Evolutionary conservation across 2,329 filamentous ascomycete genomes (phyloP).

Genomic region (Pleoardoris graminearum): DNA sequence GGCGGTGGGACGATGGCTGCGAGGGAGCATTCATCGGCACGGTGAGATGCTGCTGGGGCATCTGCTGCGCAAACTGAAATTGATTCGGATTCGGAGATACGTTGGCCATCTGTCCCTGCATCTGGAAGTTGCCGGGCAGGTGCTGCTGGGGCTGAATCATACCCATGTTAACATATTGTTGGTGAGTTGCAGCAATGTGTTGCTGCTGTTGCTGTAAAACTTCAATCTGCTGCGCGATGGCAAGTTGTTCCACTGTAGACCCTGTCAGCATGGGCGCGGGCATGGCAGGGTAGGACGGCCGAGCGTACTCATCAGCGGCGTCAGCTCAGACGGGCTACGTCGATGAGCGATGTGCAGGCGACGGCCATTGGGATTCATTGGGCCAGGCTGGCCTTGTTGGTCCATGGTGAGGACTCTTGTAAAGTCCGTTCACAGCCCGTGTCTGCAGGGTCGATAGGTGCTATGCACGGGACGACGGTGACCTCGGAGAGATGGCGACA

Average conservation of each 20-base stretch:
- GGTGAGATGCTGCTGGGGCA: conserved; percentile 62
- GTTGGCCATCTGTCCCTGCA: conserved; percentile 76
- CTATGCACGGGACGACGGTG: conserved; percentile 30
- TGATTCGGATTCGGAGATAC: conserved; percentile 73
- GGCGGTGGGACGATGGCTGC: conserved; percentile 85
- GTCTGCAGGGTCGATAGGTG: conserved; percentile 24
- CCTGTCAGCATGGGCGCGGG: conserved; percentile 27
- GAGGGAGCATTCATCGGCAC: conserved; percentile 74
- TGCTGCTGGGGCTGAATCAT: conserved; percentile 87
- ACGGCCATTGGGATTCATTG: conserved; percentile 75
- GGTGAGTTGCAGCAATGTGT: conserved; percentile 92
- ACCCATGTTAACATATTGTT: conserved; percentile 97
- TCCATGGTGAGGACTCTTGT: conserved; percentile 46
- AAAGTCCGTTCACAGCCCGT: conserved; percentile 26
- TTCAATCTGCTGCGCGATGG: conserved; percentile 97
- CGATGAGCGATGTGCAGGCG: conserved; percentile 96
- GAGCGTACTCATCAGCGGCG: conserved; percentile 92
- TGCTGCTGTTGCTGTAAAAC: conserved; percentile 96
- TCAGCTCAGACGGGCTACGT: conserved; percentile 95
- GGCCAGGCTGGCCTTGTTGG: conserved; percentile 55
- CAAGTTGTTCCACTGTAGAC: conserved; percentile 85
- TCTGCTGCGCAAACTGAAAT: conserved; percentile 81
- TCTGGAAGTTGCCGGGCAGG: conserved; percentile 61
- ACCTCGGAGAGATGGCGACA: conserved; percentile 18
- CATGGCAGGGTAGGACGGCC: conserved; percentile 11